Evolutionary conservation across 768 basidiomycete species (phyloP).

Genomic region (Sutorius australiensis): DNA sequence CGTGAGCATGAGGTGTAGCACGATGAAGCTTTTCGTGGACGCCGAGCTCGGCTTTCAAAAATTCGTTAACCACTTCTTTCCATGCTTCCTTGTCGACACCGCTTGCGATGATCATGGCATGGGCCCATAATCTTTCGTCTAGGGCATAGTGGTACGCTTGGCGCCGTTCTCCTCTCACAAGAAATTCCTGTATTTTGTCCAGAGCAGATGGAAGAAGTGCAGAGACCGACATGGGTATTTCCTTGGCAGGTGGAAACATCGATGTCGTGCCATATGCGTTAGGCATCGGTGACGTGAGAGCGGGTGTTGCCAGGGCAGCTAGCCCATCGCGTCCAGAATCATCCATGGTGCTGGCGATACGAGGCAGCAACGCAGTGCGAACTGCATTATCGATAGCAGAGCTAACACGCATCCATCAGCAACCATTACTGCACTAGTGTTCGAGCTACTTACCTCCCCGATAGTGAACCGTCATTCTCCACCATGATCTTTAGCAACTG

Average conservation of each 20-base stretch:
- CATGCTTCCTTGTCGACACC: slow-evolving; percentile 91
- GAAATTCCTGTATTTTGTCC: slow-evolving; percentile 72
- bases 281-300: slow-evolving; percentile 29
- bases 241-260: slow-evolving; percentile 33
- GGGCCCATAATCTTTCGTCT: slow-evolving; percentile 89
- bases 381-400: slow-evolving; percentile 71
- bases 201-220: slow-evolving; percentile 60
- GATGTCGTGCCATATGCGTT: slow-evolving; percentile 17
- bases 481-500: slow-evolving; percentile 76
- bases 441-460: slow-evolving; percentile 61
- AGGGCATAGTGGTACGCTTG: slow-evolving; percentile 87
- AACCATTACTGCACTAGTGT: not conserved
- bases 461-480: slow-evolving; percentile 83
- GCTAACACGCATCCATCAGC: slow-evolving; percentile 34
- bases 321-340: slow-evolving; percentile 22
- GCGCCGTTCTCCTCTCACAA: slow-evolving; percentile 80
- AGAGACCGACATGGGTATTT: slow-evolving; percentile 54
- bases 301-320: slow-evolving; percentile 22
- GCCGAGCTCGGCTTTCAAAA: slow-evolving; percentile 73
- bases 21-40: slow-evolving; percentile 29
- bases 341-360: slow-evolving; percentile 33
- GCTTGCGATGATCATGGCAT: slow-evolving; percentile 92
- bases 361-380: slow-evolving; percentile 67
- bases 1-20: slow-evolving; percentile 12
- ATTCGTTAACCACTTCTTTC: slow-evolving; percentile 87